Evolutionary conservation across 306 rosid species (phyloP), one percentile per base, ranked within the genome.

Genomic region (Glycine tomentella): DNA sequence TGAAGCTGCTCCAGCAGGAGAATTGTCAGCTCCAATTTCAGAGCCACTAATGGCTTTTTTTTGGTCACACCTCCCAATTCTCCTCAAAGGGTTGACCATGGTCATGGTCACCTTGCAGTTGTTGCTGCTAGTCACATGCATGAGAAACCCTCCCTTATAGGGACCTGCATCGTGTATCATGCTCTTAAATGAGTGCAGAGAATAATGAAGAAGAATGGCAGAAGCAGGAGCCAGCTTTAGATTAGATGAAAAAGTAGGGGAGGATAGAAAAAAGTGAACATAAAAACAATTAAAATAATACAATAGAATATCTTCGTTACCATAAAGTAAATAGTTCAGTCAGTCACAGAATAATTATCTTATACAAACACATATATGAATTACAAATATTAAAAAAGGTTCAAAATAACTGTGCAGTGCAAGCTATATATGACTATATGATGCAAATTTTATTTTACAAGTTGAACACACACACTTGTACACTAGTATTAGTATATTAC

Each of bases 101-200:
- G 31, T 25, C 31, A 25, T 25, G 31, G 57, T 69, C 31, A 12
- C 49, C 72, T n/a, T 83, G 70, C 58, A 25, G 31, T 25, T 80
- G 67, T n/a, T 83, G 70, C 58, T 80, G 11, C 69, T 78, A 9
- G 50, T 58, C 78, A 80, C 90, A 80, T 86, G 90, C 88, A 84
- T 6, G 15, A 61, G 42, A 81, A 62, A 20, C 9, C 66, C 31
- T 25, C 31, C 71, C 77, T 74, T 59, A 55, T 49, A 11, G 71
- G 82, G 74, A 79, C 90, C 90, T 87, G 88, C 59, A 85, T 82
- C 82, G 75, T 82, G 46, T 57, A 77, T 69, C 79, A 69, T 78
- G 53, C 56, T 86, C 84, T 75, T 56, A 73, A 36, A 36, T 85
- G 65, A 72, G 81, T 74, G 52, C 87, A 84, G 79, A 84, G 86